phyloP scores from a whole-genome alignment of 2,329 filamentous ascomycete species.

The Talaromyces sp. region DNA sequence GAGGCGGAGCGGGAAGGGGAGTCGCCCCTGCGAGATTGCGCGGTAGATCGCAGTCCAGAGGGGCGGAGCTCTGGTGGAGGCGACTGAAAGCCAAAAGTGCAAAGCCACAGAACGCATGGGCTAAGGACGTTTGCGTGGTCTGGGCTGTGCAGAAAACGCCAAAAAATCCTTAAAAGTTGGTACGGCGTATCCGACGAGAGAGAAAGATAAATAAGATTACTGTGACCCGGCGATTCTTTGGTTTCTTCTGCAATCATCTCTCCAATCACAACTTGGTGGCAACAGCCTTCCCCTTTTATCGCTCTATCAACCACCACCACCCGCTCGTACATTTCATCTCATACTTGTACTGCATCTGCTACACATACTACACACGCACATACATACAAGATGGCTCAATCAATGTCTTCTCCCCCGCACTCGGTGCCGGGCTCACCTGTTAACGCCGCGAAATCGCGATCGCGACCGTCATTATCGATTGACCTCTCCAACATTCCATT shows the following conservation, averaged over 20 bases:
- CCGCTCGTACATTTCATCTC: background rate
- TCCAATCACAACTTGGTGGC: constrained; percentile 19
- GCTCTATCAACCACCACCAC: constrained; percentile 12
- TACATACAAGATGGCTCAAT: constrained; percentile 23
- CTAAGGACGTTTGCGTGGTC: background rate
- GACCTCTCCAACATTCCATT: constrained; percentile 50
- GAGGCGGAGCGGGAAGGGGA: constrained; percentile 9
- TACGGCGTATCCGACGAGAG: too few relatives aligned
- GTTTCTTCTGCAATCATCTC: background rate
- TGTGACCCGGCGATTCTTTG: background rate
- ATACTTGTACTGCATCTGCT: too few relatives aligned
- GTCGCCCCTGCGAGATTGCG: constrained; percentile 3
- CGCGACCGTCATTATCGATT: constrained; percentile 44
- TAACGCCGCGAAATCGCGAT: constrained; percentile 22
- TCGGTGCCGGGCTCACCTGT: constrained; percentile 28
- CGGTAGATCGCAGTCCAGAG: background rate
- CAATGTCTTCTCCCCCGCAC: constrained; percentile 23
- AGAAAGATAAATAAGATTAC: background rate
- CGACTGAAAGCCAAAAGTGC: background rate
- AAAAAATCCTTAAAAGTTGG: background rate
- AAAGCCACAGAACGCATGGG: too few relatives aligned
- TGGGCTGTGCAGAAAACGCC: constrained; percentile 4
- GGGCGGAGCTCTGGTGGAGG: constrained; percentile 4
- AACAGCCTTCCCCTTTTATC: constrained; percentile 16
- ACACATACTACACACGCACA: constrained; percentile 5